phyloP scores from a whole-genome alignment of 768 basidiomycete genomes.

The Lactarius hengduanensis region DNA sequence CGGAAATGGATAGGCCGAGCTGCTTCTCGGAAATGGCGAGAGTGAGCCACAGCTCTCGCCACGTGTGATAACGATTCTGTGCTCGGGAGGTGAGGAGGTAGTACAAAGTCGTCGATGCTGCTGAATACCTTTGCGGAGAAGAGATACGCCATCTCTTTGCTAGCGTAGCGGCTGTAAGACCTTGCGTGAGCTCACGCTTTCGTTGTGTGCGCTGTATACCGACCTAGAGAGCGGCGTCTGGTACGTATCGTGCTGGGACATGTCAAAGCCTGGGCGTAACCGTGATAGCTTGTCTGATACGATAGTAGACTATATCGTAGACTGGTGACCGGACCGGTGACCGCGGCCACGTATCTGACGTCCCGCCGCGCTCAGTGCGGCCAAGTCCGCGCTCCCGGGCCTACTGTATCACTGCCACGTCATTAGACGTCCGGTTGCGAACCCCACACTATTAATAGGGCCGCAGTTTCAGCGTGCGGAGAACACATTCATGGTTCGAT shows the following conservation, averaged over 20 bases:
- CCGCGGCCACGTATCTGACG: no score
- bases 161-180: slow-evolving; percentile 85
- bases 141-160: slow-evolving; percentile 96
- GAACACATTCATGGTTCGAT: background rate
- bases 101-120: background rate
- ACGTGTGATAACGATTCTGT: slow-evolving; percentile 93
- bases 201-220: background rate
- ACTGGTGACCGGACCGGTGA: no score
- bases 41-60: slow-evolving; percentile 94
- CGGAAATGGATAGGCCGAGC: slow-evolving; percentile 85
- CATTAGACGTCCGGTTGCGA: no score
- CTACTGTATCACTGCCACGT: no score
- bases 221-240: slow-evolving; percentile 27
- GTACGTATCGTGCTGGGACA: slow-evolving; percentile 21
- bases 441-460: no score
- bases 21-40: slow-evolving; percentile 96
- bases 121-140: slow-evolving; percentile 86
- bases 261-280: background rate
- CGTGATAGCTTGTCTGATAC: no score
- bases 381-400: no score
- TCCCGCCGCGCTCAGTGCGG: no score
- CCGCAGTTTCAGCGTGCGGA: no score
- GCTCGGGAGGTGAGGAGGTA: background rate
- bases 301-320: no score
- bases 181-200: background rate